Conservation (phyloP, 495 filamentous ascomycete genomes). For the Penicillium cosmopolitanum region DNA sequence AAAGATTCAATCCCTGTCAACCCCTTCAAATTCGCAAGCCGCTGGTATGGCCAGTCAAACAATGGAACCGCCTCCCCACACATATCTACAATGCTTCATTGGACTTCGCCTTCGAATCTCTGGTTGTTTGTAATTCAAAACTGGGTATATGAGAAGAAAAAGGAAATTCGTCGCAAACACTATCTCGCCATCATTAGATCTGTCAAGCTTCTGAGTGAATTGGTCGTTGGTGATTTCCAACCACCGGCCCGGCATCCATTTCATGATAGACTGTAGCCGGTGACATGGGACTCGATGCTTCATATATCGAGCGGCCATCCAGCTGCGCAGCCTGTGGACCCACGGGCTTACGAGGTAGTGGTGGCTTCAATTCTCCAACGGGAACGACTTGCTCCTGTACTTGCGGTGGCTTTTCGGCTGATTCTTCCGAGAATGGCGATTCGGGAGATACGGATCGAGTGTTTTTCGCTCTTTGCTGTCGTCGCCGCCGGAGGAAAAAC, state of each 20-base stretch:
- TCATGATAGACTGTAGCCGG: conserved; percentile 24
- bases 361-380: neutral
- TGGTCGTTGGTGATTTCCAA: conserved; percentile 25
- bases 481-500: conserved; percentile 24
- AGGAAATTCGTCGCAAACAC: conserved; percentile 1
- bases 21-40: no score
- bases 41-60: no score
- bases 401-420: conserved; percentile 7
- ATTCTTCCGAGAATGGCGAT: neutral
- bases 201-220: conserved; percentile 17
- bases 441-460: neutral
- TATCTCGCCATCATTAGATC: neutral
- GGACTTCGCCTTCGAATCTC: neutral
- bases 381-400: neutral
- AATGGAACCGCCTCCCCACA: no score
- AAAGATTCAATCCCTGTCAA: no score
- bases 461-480: conserved; percentile 13
- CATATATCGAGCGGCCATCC: conserved; percentile 27
- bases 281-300: conserved; percentile 13
- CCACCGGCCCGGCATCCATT: conserved; percentile 26
- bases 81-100: no score
- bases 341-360: conserved; percentile 21
- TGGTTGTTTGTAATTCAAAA: neutral
- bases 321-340: conserved; percentile 17
- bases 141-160: conserved; percentile 5